phyloP scores from a whole-genome alignment of 108 stramenopile genomes.

The Nitzschia palea region DNA sequence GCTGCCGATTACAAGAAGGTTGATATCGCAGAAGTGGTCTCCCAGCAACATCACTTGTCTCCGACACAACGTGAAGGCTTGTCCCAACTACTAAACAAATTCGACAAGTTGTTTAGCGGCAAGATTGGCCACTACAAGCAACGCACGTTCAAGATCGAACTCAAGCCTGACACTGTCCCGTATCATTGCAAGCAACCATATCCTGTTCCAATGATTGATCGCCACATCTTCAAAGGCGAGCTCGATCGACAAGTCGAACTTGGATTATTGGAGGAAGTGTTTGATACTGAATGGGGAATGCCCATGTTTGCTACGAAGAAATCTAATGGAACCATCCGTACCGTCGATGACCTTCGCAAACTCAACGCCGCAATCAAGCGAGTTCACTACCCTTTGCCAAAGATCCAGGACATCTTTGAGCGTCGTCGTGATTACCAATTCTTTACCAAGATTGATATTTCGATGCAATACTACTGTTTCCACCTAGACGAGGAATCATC shows the following conservation, averaged over 20 bases:
- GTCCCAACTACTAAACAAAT: slow-evolving; percentile 9
- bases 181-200: slow-evolving; percentile 25
- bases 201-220: slow-evolving; percentile 13
- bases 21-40: slow-evolving; percentile 10
- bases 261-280: slow-evolving; percentile 13
- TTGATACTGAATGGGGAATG: slow-evolving; percentile 4
- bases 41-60: slow-evolving; percentile 29
- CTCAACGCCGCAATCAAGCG: slow-evolving; percentile 24
- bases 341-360: slow-evolving; percentile 38
- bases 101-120: slow-evolving; percentile 19
- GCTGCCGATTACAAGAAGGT: neutral
- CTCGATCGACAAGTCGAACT: slow-evolving; percentile 16
- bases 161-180: slow-evolving; percentile 27
- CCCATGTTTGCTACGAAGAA: slow-evolving; percentile 38
- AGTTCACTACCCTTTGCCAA: slow-evolving; percentile 19
- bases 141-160: slow-evolving; percentile 24
- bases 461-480: slow-evolving; percentile 21
- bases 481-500: slow-evolving; percentile 15
- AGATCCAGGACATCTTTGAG: slow-evolving; percentile 37
- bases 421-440: slow-evolving; percentile 23
- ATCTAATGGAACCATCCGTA: slow-evolving; percentile 26
- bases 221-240: slow-evolving; percentile 29
- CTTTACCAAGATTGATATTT: slow-evolving; percentile 37
- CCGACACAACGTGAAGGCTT: slow-evolving; percentile 18
- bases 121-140: too few relatives aligned